Conservation (phyloP, 441 rosid genomes). For the Biscutella laevigata region DNA sequence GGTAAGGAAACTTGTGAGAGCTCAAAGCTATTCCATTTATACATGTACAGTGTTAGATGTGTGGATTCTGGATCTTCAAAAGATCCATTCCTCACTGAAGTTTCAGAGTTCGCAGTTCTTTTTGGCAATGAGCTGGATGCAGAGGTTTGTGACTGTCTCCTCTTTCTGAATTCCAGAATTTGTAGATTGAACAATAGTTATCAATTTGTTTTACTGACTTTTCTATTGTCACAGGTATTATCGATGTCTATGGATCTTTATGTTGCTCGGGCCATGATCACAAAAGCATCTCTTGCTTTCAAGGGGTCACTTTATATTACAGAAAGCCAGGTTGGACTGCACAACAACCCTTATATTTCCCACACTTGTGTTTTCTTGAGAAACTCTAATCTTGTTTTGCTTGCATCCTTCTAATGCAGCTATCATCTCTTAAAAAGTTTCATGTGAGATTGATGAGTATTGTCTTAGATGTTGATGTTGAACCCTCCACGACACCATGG, state of each 20-base stretch:
- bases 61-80: constrained; percentile 59
- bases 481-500: constrained; percentile 99
- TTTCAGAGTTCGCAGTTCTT: constrained; percentile 84
- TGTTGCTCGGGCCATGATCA: constrained; percentile 97
- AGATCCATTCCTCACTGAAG: constrained; percentile 84
- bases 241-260: constrained; percentile 99
- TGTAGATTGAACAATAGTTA: background rate
- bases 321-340: constrained; percentile 64
- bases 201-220: background rate
- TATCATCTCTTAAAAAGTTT: constrained; percentile 85
- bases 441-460: constrained; percentile 99
- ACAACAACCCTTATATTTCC: background rate
- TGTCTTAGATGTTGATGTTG: constrained; percentile 98
- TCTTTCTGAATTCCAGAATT: background rate
- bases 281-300: constrained; percentile 94
- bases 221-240: constrained; percentile 64
- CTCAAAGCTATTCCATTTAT: constrained; percentile 53
- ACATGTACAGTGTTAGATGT: constrained; percentile 72
- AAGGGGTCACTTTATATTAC: constrained; percentile 60
- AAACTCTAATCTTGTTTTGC: background rate
- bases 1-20: constrained; percentile 54
- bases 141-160: constrained; percentile 52
- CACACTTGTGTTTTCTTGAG: constrained; percentile 5
- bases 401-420: constrained; percentile 49
- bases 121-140: constrained; percentile 99